Base-by-base conservation (phyloP, 768 basidiomycete species). In the Lactarius deliciosus region DNA sequence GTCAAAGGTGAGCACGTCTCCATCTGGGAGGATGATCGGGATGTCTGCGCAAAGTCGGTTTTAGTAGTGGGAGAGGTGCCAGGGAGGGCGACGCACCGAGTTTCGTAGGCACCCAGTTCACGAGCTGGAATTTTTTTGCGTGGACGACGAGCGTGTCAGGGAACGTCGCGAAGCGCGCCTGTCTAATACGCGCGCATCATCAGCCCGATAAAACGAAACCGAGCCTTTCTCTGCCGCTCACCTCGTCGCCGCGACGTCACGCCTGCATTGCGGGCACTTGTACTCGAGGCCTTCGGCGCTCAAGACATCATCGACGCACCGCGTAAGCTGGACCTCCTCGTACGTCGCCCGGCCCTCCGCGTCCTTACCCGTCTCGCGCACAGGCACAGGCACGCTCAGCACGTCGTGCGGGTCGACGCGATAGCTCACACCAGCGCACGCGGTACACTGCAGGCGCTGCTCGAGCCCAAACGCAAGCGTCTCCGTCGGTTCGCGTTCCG, bases 81-180 rank as follows among this genome's bases (percentile, higher is more conserved):
- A 53, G 25, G 16, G 32, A 20, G 11, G 43, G 4, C 18, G 38
- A 53, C 86, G 20, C 68, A 94, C 94, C 93, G 34, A 98, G 82
- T 77, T 99, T 99, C 3, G 89, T 83, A 0, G 97, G 97, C 1
- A 99, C 93, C 97, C 97, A 98, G 71, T 94, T 94, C 50, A 94
- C 89, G 5, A 96, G 83, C 76, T 95, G 92, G 80, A 97, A 98
- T 72, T 96, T 96, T 74, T 91, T 92, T 53, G 94, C 89, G 69
- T 97, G 96, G 1, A 99, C 76, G 9, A 96, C 87, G 0, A 98
- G 82, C 1, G 94, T 86, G 13, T 94, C 84, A 0, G 97, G 97
- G 81, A 96, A 93, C 1, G 91, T 90, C 0, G 91, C 84, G 71
- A 98, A 91, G 36, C 83, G 85, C 18, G 84, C 82, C 66, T 86